Evolutionary conservation across 2,329 filamentous ascomycete species (phyloP), one percentile per base, ranked within the genome.

Genomic region (Parascedosporium putredinis): DNA sequence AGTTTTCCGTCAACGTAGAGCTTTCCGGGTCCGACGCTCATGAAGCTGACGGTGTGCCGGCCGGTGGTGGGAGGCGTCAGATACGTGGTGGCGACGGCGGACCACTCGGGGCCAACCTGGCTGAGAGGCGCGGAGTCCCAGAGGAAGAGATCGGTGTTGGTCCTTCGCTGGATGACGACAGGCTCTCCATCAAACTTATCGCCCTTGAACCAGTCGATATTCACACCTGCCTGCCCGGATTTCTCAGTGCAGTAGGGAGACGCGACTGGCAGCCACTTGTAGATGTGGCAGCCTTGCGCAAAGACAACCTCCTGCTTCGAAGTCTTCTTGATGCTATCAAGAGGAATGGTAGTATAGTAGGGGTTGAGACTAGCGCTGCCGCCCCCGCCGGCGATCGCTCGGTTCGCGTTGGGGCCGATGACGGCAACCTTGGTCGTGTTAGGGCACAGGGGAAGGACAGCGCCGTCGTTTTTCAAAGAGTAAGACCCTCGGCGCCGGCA

Each of bases 311-410:
- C 72, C 27, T 75, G 70, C 45, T 76, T 66, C 2, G 78, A 70
- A 1, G 71, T 67, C 24, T 69, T 67, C 34, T 67, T 72, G 52
- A 84, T 82, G 56, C 80, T 82, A 42, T 83, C 79, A 3, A 81
- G 70, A 0, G 82, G 82, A 8, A 81, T 70, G 2, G 79, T 81
- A 55, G 71, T 80, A 62, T 85, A 85, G 62, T 85, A 84, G 0
- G 82, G 79, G 59, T 84, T 84, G 45, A 85, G 65, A 54, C 78
- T 82, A 16, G 82, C 81, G 57, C 81, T 84, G 46, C 82, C 81
- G 36, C 81, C 81, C 46, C 82, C 81, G 14, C 77, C 78, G n/a
- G 78, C 80, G 54, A 85, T 83, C 1, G 81, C 76, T 50, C 79
- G 69, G 59, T 83, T 82, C 18, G 79, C 80, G 53, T 85, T 84